Conservation (phyloP, 495 filamentous ascomycete species). For the Neurospora pannonica region DNA sequence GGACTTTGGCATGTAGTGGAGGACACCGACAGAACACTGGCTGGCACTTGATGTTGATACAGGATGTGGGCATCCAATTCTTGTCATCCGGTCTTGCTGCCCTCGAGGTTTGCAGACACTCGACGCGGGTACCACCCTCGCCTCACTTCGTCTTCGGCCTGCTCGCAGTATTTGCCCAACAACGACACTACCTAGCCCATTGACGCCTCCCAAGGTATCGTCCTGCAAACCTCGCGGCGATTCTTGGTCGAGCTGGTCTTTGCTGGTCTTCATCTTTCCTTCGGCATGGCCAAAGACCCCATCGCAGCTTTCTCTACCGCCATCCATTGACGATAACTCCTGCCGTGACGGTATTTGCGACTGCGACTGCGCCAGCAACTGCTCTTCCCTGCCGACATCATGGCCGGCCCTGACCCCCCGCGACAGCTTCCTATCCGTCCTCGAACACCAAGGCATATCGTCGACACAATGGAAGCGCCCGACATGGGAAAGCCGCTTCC, state of each 20-base stretch:
- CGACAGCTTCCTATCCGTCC: background rate
- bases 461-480: background rate
- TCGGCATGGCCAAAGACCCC: background rate
- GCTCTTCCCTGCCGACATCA: background rate
- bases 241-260: background rate
- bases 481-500: background rate
- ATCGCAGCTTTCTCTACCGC: background rate
- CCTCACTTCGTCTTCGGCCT: background rate
- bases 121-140: background rate
- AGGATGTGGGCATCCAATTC: background rate
- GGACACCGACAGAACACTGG: background rate
- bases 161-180: background rate
- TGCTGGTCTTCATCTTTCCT: background rate
- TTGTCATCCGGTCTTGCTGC: background rate
- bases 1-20: background rate
- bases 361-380: background rate
- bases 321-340: background rate
- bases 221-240: background rate
- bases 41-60: background rate
- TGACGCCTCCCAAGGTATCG: background rate
- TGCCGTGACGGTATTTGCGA: background rate
- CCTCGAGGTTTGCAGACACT: background rate
- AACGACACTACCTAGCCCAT: background rate
- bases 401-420: background rate
- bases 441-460: background rate